Evolutionary conservation across 805 yeast species (phyloP).

Genomic region (Ogataea trehaloabstinens): DNA sequence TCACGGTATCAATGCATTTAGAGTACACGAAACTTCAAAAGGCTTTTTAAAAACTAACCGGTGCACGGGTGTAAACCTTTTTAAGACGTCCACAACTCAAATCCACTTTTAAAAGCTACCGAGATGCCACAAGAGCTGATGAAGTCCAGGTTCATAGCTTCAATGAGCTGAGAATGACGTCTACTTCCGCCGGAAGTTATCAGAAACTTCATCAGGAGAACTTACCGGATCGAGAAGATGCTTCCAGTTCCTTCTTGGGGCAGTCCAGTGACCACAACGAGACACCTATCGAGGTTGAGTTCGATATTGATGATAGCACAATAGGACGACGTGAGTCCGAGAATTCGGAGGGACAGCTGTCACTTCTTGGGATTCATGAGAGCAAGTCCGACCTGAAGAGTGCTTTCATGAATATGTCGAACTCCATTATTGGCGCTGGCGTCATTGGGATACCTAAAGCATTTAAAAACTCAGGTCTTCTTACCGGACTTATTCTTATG

Average conservation of each 20-base stretch:
- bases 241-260: background rate
- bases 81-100: no score
- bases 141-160: no score
- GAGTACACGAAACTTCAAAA: background rate
- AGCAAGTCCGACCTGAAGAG: conserved; percentile 61
- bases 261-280: background rate
- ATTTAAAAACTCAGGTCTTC: conserved; percentile 71
- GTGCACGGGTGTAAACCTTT: background rate
- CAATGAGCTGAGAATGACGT: background rate
- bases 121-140: no score
- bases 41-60: background rate
- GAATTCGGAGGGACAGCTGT: background rate
- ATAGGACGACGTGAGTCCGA: background rate
- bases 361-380: conserved; percentile 15
- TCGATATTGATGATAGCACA: background rate
- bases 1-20: background rate
- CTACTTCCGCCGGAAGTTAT: background rate
- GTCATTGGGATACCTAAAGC: conserved; percentile 94
- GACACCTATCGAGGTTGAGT: background rate
- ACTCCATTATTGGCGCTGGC: conserved; percentile 93
- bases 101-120: no score
- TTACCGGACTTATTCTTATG: conserved; percentile 68
- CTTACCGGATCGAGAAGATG: background rate
- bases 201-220: background rate
- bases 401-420: conserved; percentile 98